These are phyloP conservation scores for Aspergillus udagawae DNA, from an alignment of 2,329 filamentous ascomycete genomes.

Conservation along the genomic window DNA sequence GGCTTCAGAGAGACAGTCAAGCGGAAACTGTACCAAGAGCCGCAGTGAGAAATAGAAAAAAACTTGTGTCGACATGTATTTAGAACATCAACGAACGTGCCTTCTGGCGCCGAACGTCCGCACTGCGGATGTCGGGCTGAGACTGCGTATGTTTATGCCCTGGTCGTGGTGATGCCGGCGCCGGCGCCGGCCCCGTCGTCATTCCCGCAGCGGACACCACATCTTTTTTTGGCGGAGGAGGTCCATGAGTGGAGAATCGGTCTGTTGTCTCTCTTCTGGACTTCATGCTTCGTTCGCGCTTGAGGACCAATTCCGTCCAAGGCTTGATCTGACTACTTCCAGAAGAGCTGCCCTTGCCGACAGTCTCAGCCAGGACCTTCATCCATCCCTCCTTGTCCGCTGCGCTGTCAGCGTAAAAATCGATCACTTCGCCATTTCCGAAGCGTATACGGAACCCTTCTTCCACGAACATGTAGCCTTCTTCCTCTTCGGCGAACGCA, in stretches of 20 bases:
- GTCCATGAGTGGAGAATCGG: constrained; percentile 17
- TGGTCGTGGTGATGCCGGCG: constrained; percentile 28
- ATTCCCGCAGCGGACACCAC: constrained; percentile 18
- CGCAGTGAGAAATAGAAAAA: constrained; percentile 16
- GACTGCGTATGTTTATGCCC: constrained; percentile 40
- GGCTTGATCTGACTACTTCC: constrained; percentile 46
- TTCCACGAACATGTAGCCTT: constrained; percentile 99
- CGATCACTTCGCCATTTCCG: constrained; percentile 95
- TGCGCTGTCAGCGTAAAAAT: constrained; percentile 91
- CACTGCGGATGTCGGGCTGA: constrained; percentile 34
- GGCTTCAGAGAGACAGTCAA: background rate
- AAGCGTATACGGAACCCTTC: constrained; percentile 98
- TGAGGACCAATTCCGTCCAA: constrained; percentile 61
- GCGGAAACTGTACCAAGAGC: constrained; percentile 7
- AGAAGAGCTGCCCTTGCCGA: constrained; percentile 52
- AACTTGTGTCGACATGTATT: constrained; percentile 22
- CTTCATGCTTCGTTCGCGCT: constrained; percentile 40
- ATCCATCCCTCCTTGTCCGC: constrained; percentile 94
- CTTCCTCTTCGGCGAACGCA: constrained; percentile 95
- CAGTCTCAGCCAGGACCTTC: constrained; percentile 71
- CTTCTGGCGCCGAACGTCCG: constrained; percentile 38
- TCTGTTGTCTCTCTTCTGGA: constrained; percentile 26
- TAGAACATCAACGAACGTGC: constrained; percentile 41
- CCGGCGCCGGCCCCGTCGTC: constrained; percentile 26
- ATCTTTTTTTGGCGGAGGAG: constrained; percentile 26